Evolutionary conservation across 177 flowering plant species (phyloP), one percentile per base, ranked within the genome.

Genomic region (Vitis hybrid): DNA sequence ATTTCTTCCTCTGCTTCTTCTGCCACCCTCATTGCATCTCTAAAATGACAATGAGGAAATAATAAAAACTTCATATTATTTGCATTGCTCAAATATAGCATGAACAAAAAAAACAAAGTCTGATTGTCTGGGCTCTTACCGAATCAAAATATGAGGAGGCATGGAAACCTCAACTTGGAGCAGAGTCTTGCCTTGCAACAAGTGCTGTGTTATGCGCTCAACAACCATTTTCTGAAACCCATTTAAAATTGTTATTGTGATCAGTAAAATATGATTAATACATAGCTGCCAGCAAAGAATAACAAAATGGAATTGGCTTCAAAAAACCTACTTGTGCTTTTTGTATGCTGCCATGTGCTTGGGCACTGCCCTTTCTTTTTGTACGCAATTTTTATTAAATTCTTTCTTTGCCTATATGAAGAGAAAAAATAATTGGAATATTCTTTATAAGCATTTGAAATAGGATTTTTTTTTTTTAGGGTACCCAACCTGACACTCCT

Each of bases 111-210:
- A 8, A 14, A 34, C 12, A 12, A 23, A 15, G 8, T 17, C 51
- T 60, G 18, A 18, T 49, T 13, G 1, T 9, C 23, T 7, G 11
- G 23, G 58, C 11, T 6, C 62, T 51, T 85, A 94, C 97, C 91
- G 56, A 23, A 94, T 86, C 65, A 72, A 59, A n/a, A 82, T 74
- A 61, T 86, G 81, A 0, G 78, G 74, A 0, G 92, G 90, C 96
- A 90, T 88, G 72, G 89, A 85, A 21, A 95, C 92, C 74, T 91
- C 93, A 34, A 93, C 74, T 72, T 93, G 82, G 18, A 93, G 91
- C 2, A 93, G 63, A 26, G 82, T 71, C 73, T 81, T 86, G 59
- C 91, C 93, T 77, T 84, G 88, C 81, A 95, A 70, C 48, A 76
- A 63, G 79, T 93, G 97, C 60, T 21, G 85, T 0, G 91, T 89